Base-by-base conservation (phyloP, 2,329 filamentous ascomycete species). In the Ceratocystis huliohia region DNA sequence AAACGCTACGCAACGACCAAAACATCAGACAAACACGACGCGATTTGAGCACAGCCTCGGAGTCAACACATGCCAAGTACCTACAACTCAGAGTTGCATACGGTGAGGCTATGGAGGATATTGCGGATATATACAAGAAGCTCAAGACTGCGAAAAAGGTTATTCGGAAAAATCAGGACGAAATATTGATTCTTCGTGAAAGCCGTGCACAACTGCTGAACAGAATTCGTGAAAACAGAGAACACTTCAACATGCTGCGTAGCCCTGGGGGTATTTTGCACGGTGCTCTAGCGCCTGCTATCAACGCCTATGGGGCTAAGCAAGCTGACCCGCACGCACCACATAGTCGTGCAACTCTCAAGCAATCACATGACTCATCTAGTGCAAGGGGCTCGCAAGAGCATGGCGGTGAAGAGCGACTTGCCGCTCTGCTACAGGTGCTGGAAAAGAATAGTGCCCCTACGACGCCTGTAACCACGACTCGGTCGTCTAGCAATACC, bases 221-320 rank as follows among this genome's bases (percentile, higher is more conserved):
- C 69, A 87, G 93, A 22, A 96, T 97, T 69, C 85, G 88, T 53
- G 90, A 96, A 74, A 96, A 96, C 73, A 82, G 93, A 69, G 89
- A 95, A 73, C 91, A 96, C 72, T 86, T 96, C 71, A 88, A 89
- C 67, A 82, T 83, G 72, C 83, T 96, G 62, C 87, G 88, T 72
- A 88, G 89, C 71, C 88, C 89, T 1, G 87, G 88, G 15, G 85
- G 84, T 63, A 83, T 84, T 44, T 85, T 85, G 66, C 82, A 88
- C 68, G 78, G 82, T 67, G 80, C 84, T 67, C 76, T 86, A 68
- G 85, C 84, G 1, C 85, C 86, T 70, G 76, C 80, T 77, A 37
- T 13, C 13, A 20, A 62, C 22, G 7, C 57, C 37, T 44, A 61
- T 13, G 37, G 61, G 57, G 5, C 56, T 10, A 17, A 20, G 17